Base-by-base conservation (phyloP, 306 rosid species). In the Prunus mongolica region DNA sequence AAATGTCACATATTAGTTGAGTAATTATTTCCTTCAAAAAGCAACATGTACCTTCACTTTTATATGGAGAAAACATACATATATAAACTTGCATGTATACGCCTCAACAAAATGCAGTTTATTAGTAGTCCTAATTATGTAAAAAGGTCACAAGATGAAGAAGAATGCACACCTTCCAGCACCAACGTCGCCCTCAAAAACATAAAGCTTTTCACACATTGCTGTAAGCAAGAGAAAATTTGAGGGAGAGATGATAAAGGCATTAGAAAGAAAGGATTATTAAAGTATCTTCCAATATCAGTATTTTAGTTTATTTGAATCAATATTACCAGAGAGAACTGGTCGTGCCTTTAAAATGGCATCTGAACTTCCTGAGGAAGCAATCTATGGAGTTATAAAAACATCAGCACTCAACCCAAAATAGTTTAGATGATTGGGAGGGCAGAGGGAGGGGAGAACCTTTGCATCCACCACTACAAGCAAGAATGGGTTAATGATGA, bases 111-210 rank as follows among this genome's bases (percentile, higher is more conserved):
- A 52, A 69, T 52, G 3, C 32, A 75, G 50, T 61, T 68, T 58
- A 34, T 16, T 28, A 4, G 16, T 16, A 44, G 52, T 57, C 62
- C 50, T 72, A n/a, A 20, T 54, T 13, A 61, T 56, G 25, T 18
- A 80, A 67, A 81, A 49, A 71, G 62, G 34, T 79, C 47, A 18
- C 73, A 54, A 20, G 79, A 80, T 79, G 73, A 72, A 78, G 75
- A 87, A 76, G 27, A 80, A 82, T 78, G 57, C 49, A 83, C 65
- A 93, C 98, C 98, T 93, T 88, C 90, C 89, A 75, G 91, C 90
- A 77, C 93, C 98, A 85, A 91, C 84, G 86, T 88, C 89, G 64
- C 97, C 96, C 88, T 88, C 96, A 83, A 90, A 93, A 84, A 84
- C 76, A 78, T 82, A 90, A 68, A 91, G 93, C 75, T 88, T 91